Conservation (phyloP, 1,139 yeast genomes). For the Suhomyces atakaporum region DNA sequence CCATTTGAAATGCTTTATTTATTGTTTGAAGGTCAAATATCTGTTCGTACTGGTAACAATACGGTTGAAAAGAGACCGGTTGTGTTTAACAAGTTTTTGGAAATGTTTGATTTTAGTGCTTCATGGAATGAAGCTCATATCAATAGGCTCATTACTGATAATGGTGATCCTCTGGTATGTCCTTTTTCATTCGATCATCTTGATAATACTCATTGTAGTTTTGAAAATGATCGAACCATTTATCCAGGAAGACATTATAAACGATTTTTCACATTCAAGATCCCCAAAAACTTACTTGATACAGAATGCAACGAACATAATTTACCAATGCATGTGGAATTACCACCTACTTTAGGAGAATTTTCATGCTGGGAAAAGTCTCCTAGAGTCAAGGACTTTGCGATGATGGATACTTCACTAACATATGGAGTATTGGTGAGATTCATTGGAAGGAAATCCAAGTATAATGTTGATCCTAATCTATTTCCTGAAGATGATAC, state of each 20-base stretch:
- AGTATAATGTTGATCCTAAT: conserved; percentile 24
- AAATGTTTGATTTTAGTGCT: conserved; percentile 48
- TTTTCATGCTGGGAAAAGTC: conserved; percentile 1
- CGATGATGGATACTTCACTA: conserved; percentile 18
- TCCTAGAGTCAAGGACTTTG: conserved; percentile 18
- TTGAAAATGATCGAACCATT: conserved; percentile 11
- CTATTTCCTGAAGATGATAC: conserved; percentile 22
- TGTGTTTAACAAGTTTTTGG: conserved; percentile 31
- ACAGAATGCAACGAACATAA: conserved; percentile 24
- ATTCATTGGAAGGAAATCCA: conserved; percentile 25
- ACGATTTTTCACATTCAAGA: conserved; percentile 25
- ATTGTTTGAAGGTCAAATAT: conserved; percentile 40
- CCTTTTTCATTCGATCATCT: conserved; percentile 24
- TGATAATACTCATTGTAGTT: conserved; percentile 27
- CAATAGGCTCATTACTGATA: conserved; percentile 35
- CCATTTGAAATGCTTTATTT: conserved; percentile 47
- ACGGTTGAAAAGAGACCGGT: too few species aligned
- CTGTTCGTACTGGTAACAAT: conserved; percentile 18
- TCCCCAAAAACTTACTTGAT: conserved; percentile 25
- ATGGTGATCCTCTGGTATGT: conserved; percentile 20
- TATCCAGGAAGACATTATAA: conserved; percentile 16
- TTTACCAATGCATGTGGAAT: conserved; percentile 20
- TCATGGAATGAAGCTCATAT: conserved; percentile 38
- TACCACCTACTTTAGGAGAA: conserved; percentile 25
- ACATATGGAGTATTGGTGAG: conserved; percentile 25